phyloP scores from a whole-genome alignment of 192 early-diverging fungal species.

The Umbelopsis isabellina region DNA sequence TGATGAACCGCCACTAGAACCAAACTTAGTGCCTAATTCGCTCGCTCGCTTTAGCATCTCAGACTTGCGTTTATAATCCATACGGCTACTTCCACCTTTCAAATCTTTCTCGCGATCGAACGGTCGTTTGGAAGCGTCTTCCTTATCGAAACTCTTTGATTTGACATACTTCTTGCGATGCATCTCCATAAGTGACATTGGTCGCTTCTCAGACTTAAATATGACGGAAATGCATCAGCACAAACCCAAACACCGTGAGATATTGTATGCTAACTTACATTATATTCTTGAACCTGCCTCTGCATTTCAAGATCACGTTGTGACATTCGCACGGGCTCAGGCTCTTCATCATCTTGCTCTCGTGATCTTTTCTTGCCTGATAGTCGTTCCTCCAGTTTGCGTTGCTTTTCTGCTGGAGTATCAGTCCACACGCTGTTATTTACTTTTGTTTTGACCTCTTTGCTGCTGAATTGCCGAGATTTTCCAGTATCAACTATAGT shows the following conservation, averaged over 20 bases:
- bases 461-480: constrained; percentile 30
- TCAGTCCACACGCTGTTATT: constrained; percentile 35
- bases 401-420: constrained; percentile 32
- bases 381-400: constrained; percentile 3
- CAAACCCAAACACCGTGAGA: neutral
- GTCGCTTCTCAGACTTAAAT: constrained; percentile 23
- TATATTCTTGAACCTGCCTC: constrained; percentile 29
- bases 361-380: constrained; percentile 15
- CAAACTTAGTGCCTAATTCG: constrained; percentile 29
- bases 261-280: constrained; percentile 19
- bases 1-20: constrained; percentile 27
- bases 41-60: constrained; percentile 35
- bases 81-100: constrained; percentile 7
- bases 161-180: constrained; percentile 32
- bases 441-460: constrained; percentile 6
- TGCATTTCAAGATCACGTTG: constrained; percentile 14
- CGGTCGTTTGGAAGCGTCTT: constrained; percentile 34
- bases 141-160: constrained; percentile 13
- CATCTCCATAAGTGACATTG: constrained; percentile 39
- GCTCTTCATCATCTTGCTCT: constrained; percentile 9
- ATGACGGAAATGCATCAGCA: neutral
- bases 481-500: constrained; percentile 22
- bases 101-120: constrained; percentile 43
- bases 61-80: constrained; percentile 32
- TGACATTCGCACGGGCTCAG: constrained; percentile 1